These are phyloP conservation scores for Tuber brumale DNA, from an alignment of 495 filamentous ascomycete species.

Conservation along the genomic window DNA sequence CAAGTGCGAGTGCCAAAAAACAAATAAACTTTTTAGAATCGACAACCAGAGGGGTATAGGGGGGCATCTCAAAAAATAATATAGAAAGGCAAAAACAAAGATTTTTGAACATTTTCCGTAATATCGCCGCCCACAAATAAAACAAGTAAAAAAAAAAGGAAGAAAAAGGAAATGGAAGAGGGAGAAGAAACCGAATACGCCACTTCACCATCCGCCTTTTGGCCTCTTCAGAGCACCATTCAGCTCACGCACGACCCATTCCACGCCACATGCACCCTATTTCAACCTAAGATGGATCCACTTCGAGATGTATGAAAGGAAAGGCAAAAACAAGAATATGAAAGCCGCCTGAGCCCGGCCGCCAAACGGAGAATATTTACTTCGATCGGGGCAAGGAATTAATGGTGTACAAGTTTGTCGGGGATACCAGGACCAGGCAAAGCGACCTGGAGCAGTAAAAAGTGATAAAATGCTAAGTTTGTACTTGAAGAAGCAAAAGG, in stretches of 20 bases:
- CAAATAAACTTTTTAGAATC: background rate
- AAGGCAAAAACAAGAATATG: constrained; percentile 27
- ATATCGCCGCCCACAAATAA: background rate
- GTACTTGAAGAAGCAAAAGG: constrained; percentile 34
- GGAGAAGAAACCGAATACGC: constrained; percentile 29
- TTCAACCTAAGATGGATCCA: constrained; percentile 23
- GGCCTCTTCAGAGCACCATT: background rate
- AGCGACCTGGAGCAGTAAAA: constrained; percentile 24
- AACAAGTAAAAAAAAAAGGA: constrained; percentile 10
- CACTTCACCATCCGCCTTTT: constrained; percentile 19
- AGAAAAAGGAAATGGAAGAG: constrained; percentile 7
- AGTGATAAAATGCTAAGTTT: constrained; percentile 30
- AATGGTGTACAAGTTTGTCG: constrained; percentile 30
- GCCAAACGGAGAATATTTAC: background rate
- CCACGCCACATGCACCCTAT: constrained; percentile 27
- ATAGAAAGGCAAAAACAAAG: background rate
- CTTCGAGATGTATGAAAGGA: constrained; percentile 22
- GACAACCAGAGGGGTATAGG: background rate
- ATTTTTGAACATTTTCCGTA: background rate
- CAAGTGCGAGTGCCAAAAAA: background rate
- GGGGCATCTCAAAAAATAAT: background rate
- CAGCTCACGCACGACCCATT: background rate
- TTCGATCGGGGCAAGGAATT: constrained; percentile 28
- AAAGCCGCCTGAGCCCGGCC: constrained; percentile 11
- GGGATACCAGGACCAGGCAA: constrained; percentile 28